Evolutionary conservation across 2,329 filamentous ascomycete genomes (phyloP).

Genomic region (Pseudogymnoascus sp.): DNA sequence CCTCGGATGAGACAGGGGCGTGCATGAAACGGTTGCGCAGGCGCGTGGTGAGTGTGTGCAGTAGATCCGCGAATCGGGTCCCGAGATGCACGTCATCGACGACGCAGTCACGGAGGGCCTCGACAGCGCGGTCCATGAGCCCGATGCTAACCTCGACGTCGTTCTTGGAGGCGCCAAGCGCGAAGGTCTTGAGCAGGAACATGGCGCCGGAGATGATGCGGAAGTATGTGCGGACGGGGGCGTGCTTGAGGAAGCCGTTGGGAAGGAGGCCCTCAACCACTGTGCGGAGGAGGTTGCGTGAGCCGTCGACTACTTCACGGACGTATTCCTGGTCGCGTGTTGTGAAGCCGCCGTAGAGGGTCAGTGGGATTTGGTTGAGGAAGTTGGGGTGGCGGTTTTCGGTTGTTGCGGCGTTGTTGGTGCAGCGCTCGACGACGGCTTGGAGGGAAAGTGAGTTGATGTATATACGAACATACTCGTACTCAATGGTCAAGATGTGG

Average conservation of each 20-base stretch:
- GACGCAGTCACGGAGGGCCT: conserved; percentile 66
- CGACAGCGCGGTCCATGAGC: conserved; percentile 66
- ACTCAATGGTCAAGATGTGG: conserved; percentile 85
- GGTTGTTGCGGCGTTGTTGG: conserved; percentile 54
- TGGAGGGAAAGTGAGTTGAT: conserved; percentile 90
- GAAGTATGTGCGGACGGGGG: conserved; percentile 77
- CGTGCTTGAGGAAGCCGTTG: conserved; percentile 69
- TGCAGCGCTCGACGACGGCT: conserved; percentile 88
- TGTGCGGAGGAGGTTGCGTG: conserved; percentile 64
- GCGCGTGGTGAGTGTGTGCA: conserved; percentile 68
- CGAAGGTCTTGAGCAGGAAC: conserved; percentile 78
- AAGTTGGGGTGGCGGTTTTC: conserved; percentile 36
- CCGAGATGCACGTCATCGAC: conserved; percentile 80
- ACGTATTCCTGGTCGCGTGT: conserved; percentile 63
- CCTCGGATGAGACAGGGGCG: conserved; percentile 33
- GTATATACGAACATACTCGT: conserved; percentile 90
- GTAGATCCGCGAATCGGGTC: conserved; percentile 73
- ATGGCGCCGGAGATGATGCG: conserved; percentile 78
- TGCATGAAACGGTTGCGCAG: conserved; percentile 67
- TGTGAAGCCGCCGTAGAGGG: conserved; percentile 55
- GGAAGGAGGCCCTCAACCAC: conserved; percentile 71
- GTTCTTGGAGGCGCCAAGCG: conserved; percentile 67
- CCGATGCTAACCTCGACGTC: conserved; percentile 68
- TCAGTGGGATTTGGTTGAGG: conserved; percentile 54
- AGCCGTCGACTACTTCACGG: conserved; percentile 67